These are phyloP conservation scores for Ajuga reptans DNA, from an alignment of 305 asterid genomes.

Conservation along the genomic window DNA sequence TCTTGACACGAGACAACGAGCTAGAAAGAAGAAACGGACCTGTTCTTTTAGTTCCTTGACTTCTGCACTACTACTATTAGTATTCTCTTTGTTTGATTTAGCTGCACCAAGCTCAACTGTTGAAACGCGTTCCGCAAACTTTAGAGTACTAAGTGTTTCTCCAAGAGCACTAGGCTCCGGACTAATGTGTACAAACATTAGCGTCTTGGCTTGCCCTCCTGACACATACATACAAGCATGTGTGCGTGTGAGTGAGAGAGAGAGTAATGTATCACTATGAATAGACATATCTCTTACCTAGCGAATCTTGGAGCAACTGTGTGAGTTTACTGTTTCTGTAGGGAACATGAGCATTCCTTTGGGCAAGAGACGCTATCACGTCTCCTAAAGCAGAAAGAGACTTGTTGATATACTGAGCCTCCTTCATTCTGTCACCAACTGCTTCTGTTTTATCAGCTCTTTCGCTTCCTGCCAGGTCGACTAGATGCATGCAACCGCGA, in stretches of 20 bases:
- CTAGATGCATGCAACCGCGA: constrained; percentile 84
- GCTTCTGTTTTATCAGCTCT: constrained; percentile 71
- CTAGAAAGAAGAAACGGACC: constrained; percentile 26
- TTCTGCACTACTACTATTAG: constrained; percentile 27
- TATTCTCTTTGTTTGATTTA: constrained; percentile 51
- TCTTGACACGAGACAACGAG: not conserved
- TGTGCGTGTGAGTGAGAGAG: not conserved
- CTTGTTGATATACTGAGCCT: constrained; percentile 71
- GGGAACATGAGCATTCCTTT: constrained; percentile 65
- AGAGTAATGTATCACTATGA: not conserved
- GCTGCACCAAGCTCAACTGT: constrained; percentile 87
- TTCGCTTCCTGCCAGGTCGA: constrained; percentile 91
- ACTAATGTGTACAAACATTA: constrained; percentile 89
- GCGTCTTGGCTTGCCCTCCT: constrained; percentile 92
- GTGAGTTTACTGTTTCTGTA: constrained; percentile 82
- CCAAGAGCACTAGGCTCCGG: constrained; percentile 73
- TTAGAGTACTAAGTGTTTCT: constrained; percentile 84
- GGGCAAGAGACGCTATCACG: constrained; percentile 70
- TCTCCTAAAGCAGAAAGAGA: constrained; percentile 90
- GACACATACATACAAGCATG: not conserved
- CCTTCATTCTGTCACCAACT: constrained; percentile 70
- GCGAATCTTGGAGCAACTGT: constrained; percentile 81
- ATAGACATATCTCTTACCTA: constrained; percentile 34
- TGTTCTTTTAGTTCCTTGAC: constrained; percentile 79
- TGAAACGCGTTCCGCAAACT: constrained; percentile 90